These are phyloP conservation scores for Gossypium gossypioides DNA, from an alignment of 441 rosid species.

Conservation along the genomic window DNA sequence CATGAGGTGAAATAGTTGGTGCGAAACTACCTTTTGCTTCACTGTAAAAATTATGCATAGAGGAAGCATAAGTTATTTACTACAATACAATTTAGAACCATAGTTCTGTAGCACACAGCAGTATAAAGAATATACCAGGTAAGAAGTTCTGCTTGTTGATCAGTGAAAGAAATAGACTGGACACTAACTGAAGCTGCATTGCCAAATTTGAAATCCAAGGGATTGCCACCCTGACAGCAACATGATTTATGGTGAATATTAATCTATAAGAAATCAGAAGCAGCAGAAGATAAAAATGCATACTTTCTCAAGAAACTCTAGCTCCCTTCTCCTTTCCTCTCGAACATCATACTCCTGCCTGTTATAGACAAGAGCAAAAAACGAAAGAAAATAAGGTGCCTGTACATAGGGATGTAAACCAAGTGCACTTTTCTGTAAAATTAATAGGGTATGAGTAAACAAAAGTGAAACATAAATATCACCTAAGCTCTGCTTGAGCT, in stretches of 20 bases:
- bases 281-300: slow-evolving; percentile 24
- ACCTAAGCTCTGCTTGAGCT: slow-evolving; percentile 96
- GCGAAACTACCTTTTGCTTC: slow-evolving; percentile 96
- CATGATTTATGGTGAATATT: slow-evolving; percentile 13
- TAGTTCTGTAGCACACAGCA: slow-evolving; percentile 9
- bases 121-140: slow-evolving; percentile 57
- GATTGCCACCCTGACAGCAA: slow-evolving; percentile 84
- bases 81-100: slow-evolving; percentile 11
- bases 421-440: background rate
- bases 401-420: background rate
- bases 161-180: slow-evolving; percentile 83
- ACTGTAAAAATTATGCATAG: slow-evolving; percentile 38
- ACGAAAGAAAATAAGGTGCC: background rate
- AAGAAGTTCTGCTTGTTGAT: slow-evolving; percentile 74
- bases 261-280: slow-evolving; percentile 7
- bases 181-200: slow-evolving; percentile 65
- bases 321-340: slow-evolving; percentile 86
- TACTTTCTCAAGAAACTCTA: slow-evolving; percentile 98
- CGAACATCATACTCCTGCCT: slow-evolving; percentile 97
- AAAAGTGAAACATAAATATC: slow-evolving; percentile 15
- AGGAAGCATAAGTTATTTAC: slow-evolving; percentile 16
- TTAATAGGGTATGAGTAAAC: background rate
- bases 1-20: slow-evolving; percentile 77
- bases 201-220: slow-evolving; percentile 88
- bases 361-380: slow-evolving; percentile 23